These are phyloP conservation scores for Elsinoe perseae DNA, from an alignment of 2,329 filamentous ascomycete species.

Conservation along the genomic window DNA sequence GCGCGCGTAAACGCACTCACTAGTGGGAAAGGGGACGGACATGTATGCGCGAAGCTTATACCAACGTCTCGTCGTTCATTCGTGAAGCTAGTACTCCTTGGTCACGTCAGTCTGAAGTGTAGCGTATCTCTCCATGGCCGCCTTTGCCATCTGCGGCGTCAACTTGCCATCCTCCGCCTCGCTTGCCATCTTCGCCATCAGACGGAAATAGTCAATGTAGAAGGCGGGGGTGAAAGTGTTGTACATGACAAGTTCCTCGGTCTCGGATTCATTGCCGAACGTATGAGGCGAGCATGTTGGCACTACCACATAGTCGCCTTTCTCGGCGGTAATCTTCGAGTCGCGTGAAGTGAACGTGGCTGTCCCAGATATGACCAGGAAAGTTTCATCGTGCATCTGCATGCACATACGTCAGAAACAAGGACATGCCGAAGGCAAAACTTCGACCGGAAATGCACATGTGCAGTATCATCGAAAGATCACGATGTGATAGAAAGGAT, in stretches of 20 bases:
- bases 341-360: conserved; percentile 44
- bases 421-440: too few relatives aligned
- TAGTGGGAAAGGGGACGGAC: too few relatives aligned
- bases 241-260: conserved; percentile 47
- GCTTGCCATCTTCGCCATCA: conserved; percentile 32
- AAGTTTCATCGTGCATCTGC: conserved; percentile 52
- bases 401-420: neutral
- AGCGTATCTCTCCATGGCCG: conserved; percentile 45
- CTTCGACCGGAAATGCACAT: too few relatives aligned
- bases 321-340: conserved; percentile 36
- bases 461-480: too few relatives aligned
- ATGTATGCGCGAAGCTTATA: neutral
- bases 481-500: neutral
- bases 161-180: conserved; percentile 36
- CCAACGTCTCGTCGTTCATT: neutral
- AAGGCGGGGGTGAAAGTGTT: conserved; percentile 52
- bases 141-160: conserved; percentile 42
- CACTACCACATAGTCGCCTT: conserved; percentile 49
- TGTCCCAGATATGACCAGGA: conserved; percentile 46
- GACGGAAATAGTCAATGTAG: conserved; percentile 39
- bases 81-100: neutral
- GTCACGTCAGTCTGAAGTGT: conserved; percentile 28
- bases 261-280: conserved; percentile 48
- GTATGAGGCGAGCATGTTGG: conserved; percentile 49
- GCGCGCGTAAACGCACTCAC: too few relatives aligned